These are phyloP conservation scores for Pleurotus tuoliensis DNA, from an alignment of 768 basidiomycete genomes.

Conservation along the genomic window DNA sequence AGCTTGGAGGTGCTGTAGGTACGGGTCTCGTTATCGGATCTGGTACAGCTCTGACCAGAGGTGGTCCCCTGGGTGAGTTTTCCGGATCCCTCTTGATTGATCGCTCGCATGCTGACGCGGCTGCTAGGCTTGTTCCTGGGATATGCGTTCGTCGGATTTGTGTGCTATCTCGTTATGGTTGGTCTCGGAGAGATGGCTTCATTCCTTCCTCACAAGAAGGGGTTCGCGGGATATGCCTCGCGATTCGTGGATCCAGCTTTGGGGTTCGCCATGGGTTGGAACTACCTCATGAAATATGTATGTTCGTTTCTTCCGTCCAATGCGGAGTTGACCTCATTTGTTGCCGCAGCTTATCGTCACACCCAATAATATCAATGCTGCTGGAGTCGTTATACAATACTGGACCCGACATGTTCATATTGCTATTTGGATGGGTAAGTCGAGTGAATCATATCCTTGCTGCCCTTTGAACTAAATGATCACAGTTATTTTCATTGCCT, in stretches of 20 bases:
- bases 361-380: conserved; percentile 63
- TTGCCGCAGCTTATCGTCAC: conserved; percentile 52
- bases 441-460: conserved; percentile 5
- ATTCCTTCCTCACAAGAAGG: conserved; percentile 57
- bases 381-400: conserved; percentile 48
- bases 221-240: conserved; percentile 56
- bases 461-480: neutral
- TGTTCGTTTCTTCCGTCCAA: conserved; percentile 12
- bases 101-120: neutral
- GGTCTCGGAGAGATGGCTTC: conserved; percentile 49
- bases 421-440: conserved; percentile 55
- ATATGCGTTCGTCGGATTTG: conserved; percentile 47
- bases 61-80: conserved; percentile 46
- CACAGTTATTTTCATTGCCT: conserved; percentile 52
- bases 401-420: conserved; percentile 44
- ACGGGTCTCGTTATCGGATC: conserved; percentile 57
- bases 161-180: conserved; percentile 60
- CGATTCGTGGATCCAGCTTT: conserved; percentile 67
- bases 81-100: neutral
- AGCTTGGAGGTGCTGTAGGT: conserved; percentile 49
- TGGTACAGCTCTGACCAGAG: conserved; percentile 52
- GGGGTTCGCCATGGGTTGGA: conserved; percentile 65
- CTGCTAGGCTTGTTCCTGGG: conserved; percentile 25
- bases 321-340: neutral
- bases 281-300: conserved; percentile 57